Conservation (phyloP, 495 filamentous ascomycete genomes). For the Rhizodiscina lignyota region DNA sequence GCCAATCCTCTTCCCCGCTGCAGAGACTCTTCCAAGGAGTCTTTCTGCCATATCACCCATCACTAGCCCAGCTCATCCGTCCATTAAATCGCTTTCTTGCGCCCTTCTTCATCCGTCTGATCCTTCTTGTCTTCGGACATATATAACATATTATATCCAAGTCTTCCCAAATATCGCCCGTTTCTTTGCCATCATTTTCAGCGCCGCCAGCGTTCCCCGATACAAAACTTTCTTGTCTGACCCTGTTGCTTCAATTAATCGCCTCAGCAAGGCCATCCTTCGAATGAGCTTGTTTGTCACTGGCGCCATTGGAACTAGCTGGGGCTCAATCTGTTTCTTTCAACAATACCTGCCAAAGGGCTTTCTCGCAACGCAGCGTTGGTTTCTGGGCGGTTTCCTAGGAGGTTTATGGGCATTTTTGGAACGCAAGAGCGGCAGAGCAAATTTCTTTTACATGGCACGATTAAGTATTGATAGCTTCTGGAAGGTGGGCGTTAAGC, state of each 20-base stretch:
- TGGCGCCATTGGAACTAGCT: constrained; percentile 59
- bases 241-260: constrained; percentile 47
- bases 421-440: constrained; percentile 40
- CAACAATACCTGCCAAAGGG: constrained; percentile 57
- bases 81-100: constrained; percentile 68
- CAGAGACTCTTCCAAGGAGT: constrained; percentile 37
- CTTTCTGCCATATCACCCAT: constrained; percentile 59
- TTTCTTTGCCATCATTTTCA: constrained; percentile 54
- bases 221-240: constrained; percentile 46
- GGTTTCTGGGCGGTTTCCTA: constrained; percentile 74
- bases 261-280: constrained; percentile 43
- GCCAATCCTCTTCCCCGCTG: constrained; percentile 69
- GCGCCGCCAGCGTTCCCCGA: constrained; percentile 43
- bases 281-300: constrained; percentile 59
- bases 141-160: constrained; percentile 63
- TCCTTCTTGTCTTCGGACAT: constrained; percentile 73
- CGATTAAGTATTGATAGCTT: constrained; percentile 58
- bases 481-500: constrained; percentile 86
- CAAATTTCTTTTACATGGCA: constrained; percentile 53
- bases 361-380: constrained; percentile 62
- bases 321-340: constrained; percentile 80
- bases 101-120: constrained; percentile 80
- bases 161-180: constrained; percentile 65
- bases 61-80: constrained; percentile 67
- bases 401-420: constrained; percentile 73